Base-by-base conservation (phyloP, 2,329 filamentous ascomycete species). In the Decorospora gaudefroyi region DNA sequence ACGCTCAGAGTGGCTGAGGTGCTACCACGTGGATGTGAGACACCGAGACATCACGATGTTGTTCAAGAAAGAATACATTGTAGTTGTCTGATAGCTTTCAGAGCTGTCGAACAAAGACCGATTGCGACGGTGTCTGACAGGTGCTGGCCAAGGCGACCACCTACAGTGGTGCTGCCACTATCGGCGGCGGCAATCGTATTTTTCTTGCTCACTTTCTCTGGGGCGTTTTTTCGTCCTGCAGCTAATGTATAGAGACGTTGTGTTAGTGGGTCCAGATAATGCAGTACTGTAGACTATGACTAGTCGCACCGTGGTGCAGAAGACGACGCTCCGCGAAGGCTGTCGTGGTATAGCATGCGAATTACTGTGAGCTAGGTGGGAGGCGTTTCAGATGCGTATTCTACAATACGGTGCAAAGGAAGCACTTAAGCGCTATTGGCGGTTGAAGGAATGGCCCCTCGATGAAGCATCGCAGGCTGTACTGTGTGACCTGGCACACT, bases 401-500 rank as follows among this genome's bases (percentile, higher is more conserved):
- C 61, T 56, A 59, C 21, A 26, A 26, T 42, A 21, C 36, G 12
- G 37, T 48, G 17, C 41, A 42, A 31, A 42, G 47, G 32, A 23
- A 33, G 23, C 17, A 39, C 21, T 15, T 15, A 19, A 15, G 33
- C 29, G 43, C 50, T n/a, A 64, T 64, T 64, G 59, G 62, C 45
- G 36, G 27, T 32, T 7, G 28, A 12, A 29, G 34, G 48, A 39
- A 51, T 50, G 48, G 50, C 42, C 30, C 36, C 50, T 40, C 45
- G 42, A 44, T 48, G 44, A 38, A 49, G 52, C 48, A 45, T 49
- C 51, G 51, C 28, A 54, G 27, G 44, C 34, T 46, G 62, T 57
- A 53, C 34, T 54, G 51, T 44, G 40, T 64, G 61, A 65, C 46
- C 53, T 67, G 64, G 62, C 62, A 64, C 41, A 37, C 50, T 49